Evolutionary conservation across 306 rosid species (phyloP).

Genomic region (Prunus mira): DNA sequence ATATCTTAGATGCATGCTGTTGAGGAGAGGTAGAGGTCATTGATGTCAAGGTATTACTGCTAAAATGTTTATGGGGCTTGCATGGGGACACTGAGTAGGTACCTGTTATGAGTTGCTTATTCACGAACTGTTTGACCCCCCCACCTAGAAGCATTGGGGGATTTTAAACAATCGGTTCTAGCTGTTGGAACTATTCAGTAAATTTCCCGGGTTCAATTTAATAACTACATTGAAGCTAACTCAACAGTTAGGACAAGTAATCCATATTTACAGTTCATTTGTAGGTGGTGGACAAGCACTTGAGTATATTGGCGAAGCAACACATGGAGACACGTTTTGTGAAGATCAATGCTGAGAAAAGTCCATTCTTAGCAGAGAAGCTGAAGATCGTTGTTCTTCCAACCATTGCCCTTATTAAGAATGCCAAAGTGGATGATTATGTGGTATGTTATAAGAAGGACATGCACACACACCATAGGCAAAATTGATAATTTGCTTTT

Average conservation of each 20-base stretch:
- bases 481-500: neutral
- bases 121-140: neutral
- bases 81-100: neutral
- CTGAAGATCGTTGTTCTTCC: constrained; percentile 91
- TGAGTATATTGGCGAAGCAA: constrained; percentile 75
- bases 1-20: neutral
- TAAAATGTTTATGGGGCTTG: neutral
- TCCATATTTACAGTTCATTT: constrained; percentile 27
- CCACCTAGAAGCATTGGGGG: neutral
- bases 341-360: constrained; percentile 84
- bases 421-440: constrained; percentile 92
- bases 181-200: neutral
- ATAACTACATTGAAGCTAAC: neutral
- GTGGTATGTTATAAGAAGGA: constrained; percentile 58
- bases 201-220: neutral
- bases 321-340: constrained; percentile 86
- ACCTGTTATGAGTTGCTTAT: neutral
- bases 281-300: constrained; percentile 95
- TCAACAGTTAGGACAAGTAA: constrained; percentile 15
- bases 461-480: neutral
- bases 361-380: constrained; percentile 92
- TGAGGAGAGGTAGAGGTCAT: neutral
- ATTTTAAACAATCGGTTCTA: neutral
- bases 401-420: constrained; percentile 87
- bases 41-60: neutral